Percentiles rank a stretch among this genome's conserved stretches.
phyloP scores from a whole-genome alignment of 495 filamentous ascomycete species.

The Halenospora varia region DNA sequence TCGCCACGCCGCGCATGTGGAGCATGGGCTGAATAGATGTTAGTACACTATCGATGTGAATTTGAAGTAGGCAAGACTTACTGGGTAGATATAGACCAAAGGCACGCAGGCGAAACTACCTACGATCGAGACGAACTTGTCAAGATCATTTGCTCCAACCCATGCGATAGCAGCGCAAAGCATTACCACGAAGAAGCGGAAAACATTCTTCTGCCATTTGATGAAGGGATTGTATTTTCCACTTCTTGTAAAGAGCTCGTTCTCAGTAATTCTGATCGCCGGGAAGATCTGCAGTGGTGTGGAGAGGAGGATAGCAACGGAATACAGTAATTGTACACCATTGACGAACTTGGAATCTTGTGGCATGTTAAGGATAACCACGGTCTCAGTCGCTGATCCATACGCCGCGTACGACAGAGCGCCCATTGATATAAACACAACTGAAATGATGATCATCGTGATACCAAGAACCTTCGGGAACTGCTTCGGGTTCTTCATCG shows the following conservation, averaged over 20 bases:
- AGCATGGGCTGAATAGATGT: conserved; percentile 65
- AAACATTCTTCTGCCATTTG: conserved; percentile 98
- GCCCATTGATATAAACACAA: conserved; percentile 87
- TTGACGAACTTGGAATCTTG: conserved; percentile 89
- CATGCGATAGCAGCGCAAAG: conserved; percentile 84
- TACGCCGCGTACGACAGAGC: conserved; percentile 94
- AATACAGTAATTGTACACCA: conserved; percentile 71
- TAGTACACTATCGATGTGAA: not conserved
- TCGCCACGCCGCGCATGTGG: conserved; percentile 77
- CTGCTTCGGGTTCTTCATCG: conserved; percentile 83
- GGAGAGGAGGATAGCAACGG: conserved; percentile 85
- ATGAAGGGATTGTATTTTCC: conserved; percentile 94
- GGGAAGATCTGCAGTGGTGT: conserved; percentile 97
- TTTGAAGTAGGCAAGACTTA: conserved; percentile 38
- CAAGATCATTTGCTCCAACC: conserved; percentile 86
- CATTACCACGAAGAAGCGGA: conserved; percentile 87
- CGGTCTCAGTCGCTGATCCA: conserved; percentile 90
- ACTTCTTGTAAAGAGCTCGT: conserved; percentile 62
- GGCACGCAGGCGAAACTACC: conserved; percentile 98
- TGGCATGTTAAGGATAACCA: conserved; percentile 91
- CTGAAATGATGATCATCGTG: conserved; percentile 91
- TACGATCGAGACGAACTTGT: conserved; percentile 94
- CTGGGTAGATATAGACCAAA: conserved; percentile 95
- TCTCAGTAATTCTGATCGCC: conserved; percentile 77
- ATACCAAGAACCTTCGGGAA: conserved; percentile 81